These are phyloP conservation scores for Reutealis trisperma DNA, from an alignment of 345 rosid species.

Conservation along the genomic window DNA sequence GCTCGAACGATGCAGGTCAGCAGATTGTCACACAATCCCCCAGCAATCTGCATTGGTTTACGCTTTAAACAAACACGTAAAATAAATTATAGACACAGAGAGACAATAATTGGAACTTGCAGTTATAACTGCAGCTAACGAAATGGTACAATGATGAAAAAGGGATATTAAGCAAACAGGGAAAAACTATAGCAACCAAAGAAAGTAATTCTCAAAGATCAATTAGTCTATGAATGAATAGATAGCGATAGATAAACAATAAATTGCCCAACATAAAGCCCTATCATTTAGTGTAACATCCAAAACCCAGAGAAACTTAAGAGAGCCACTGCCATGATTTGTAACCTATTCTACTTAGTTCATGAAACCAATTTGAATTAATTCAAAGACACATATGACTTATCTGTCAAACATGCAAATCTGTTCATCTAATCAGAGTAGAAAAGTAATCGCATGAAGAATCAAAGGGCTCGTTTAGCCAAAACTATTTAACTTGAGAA, in stretches of 20 bases:
- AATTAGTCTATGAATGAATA: not conserved
- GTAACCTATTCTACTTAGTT: not conserved
- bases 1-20: slow-evolving; percentile 86
- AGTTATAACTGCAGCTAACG: too few relatives aligned
- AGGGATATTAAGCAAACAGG: not conserved
- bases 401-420: not conserved
- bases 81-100: not conserved
- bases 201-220: not conserved
- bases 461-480: not conserved
- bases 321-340: not conserved
- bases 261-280: not conserved
- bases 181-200: not conserved
- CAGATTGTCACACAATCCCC: slow-evolving; percentile 89
- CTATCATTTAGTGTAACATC: not conserved
- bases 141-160: not conserved
- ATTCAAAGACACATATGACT: not conserved
- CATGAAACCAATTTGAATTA: not conserved
- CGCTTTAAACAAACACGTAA: not conserved
- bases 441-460: not conserved
- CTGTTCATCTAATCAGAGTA: not conserved
- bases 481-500: not conserved
- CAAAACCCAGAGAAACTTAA: not conserved
- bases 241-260: not conserved
- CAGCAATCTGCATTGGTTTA: slow-evolving; percentile 69
- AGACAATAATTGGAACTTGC: not conserved